Conservation (phyloP, 257 asterid genomes). For the Plantago major region DNA sequence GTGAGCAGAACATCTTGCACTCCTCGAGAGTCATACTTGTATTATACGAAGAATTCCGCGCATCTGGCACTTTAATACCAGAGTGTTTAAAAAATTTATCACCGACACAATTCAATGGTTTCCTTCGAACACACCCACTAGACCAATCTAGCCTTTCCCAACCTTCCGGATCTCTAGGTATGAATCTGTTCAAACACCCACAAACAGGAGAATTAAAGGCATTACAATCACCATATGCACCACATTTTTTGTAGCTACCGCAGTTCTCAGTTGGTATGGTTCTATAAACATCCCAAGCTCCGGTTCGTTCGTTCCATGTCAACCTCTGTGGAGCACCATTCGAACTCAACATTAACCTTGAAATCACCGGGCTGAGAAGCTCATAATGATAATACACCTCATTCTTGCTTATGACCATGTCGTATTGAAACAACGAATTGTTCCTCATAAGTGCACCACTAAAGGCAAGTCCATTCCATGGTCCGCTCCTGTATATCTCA, state of each 20-base stretch:
- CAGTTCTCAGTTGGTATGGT: constrained; percentile 26
- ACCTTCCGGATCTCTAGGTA: constrained; percentile 21
- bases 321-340: constrained; percentile 20
- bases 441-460: constrained; percentile 23
- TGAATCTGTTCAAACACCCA: constrained; percentile 25
- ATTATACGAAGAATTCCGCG: no score
- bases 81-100: no score
- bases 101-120: constrained; percentile 20
- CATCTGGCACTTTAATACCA: no score
- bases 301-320: constrained; percentile 24
- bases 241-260: constrained; percentile 25
- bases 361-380: constrained; percentile 20
- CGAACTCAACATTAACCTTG: constrained; percentile 17
- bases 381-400: constrained; percentile 26
- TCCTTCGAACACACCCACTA: constrained; percentile 27
- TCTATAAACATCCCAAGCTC: constrained; percentile 22
- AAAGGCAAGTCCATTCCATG: constrained; percentile 41
- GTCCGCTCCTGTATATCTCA: constrained; percentile 22
- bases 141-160: constrained; percentile 29
- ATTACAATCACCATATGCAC: constrained; percentile 22
- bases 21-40: constrained; percentile 6
- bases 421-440: constrained; percentile 12
- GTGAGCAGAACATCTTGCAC: constrained; percentile 26
- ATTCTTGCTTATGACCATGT: constrained; percentile 9
- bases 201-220: constrained; percentile 22